Percentiles rank a stretch among this genome's conserved stretches.
Conservation (phyloP, 176 grass and related monocot genomes). For the Triticum urartu region DNA sequence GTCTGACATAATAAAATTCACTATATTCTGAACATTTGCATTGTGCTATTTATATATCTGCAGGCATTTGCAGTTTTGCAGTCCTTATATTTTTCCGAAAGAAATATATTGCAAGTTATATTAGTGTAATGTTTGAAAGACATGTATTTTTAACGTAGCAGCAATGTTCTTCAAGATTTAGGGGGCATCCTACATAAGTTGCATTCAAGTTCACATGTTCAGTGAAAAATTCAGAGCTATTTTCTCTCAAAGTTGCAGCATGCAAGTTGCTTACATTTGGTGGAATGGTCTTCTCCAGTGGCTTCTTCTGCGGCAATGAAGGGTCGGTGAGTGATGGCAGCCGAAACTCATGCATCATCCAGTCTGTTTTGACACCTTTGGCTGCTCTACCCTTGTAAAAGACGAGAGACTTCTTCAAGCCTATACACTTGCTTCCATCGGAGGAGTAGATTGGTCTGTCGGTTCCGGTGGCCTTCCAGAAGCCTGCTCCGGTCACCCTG, state of each 20-base stretch:
- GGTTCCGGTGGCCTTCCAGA: constrained; percentile 99
- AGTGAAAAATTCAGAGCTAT: neutral
- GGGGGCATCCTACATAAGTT: neutral
- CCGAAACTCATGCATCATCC: constrained; percentile 99
- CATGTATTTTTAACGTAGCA: neutral
- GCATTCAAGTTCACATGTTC: neutral
- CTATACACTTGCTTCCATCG: constrained; percentile 89
- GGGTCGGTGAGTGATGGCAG: constrained; percentile 69
- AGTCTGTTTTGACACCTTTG: constrained; percentile 91
- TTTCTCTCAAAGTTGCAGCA: constrained; percentile 16
- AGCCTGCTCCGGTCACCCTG: constrained; percentile 87
- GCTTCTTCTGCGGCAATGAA: constrained; percentile 58
- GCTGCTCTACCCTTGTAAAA: constrained; percentile 98
- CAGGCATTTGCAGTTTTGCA: neutral
- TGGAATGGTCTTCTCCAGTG: constrained; percentile 82
- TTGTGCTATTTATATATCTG: neutral
- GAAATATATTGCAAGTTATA: neutral
- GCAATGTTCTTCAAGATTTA: neutral
- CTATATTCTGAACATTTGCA: neutral
- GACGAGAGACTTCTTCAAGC: constrained; percentile 96
- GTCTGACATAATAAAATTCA: neutral
- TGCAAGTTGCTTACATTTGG: constrained; percentile 64
- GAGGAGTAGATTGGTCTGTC: constrained; percentile 95
- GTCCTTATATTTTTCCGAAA: neutral
- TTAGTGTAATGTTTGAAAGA: neutral